phyloP scores from a whole-genome alignment of 2,329 filamentous ascomycete genomes.

The Penicillium sp. region DNA sequence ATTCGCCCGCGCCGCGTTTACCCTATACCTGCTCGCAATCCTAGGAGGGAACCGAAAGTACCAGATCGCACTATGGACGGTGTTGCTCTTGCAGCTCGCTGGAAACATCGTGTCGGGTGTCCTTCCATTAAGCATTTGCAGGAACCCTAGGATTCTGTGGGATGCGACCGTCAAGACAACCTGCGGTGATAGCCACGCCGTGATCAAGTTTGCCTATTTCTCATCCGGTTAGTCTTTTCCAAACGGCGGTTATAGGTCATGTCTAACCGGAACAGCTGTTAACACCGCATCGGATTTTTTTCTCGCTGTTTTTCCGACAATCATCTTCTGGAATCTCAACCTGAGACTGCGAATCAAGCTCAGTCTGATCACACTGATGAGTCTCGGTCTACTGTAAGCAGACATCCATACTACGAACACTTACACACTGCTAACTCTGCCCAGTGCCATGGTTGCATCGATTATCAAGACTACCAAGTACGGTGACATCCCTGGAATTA shows the following conservation, averaged over 20 bases:
- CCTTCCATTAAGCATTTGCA: slow-evolving; percentile 35
- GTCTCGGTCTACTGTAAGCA: slow-evolving; percentile 35
- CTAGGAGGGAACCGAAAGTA: slow-evolving; percentile 33
- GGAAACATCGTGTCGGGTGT: slow-evolving; percentile 34
- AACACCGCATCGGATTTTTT: slow-evolving; percentile 37
- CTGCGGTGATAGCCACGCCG: slow-evolving; percentile 27
- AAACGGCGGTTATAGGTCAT: background rate
- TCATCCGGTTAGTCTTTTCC: slow-evolving; percentile 29
- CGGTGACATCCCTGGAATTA: slow-evolving; percentile 30
- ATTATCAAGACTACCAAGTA: slow-evolving; percentile 39
- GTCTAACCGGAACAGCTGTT: slow-evolving; percentile 22
- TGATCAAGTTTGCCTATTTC: slow-evolving; percentile 37
- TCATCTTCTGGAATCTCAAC: slow-evolving; percentile 38
- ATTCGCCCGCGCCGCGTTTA: slow-evolving; percentile 34
- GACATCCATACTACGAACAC: background rate
- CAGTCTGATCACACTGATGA: slow-evolving; percentile 33
- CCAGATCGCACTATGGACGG: slow-evolving; percentile 28
- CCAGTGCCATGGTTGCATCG: slow-evolving; percentile 37
- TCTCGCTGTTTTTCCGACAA: slow-evolving; percentile 35
- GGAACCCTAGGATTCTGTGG: slow-evolving; percentile 31
- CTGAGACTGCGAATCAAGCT: slow-evolving; percentile 35
- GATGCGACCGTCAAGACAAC: slow-evolving; percentile 29
- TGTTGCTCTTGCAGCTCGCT: slow-evolving; percentile 30
- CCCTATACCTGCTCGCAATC: slow-evolving; percentile 34
- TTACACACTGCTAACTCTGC: background rate